Base-by-base conservation (phyloP, 2,329 filamentous ascomycete genomes). In the Rhynchosporium agropyri region DNA sequence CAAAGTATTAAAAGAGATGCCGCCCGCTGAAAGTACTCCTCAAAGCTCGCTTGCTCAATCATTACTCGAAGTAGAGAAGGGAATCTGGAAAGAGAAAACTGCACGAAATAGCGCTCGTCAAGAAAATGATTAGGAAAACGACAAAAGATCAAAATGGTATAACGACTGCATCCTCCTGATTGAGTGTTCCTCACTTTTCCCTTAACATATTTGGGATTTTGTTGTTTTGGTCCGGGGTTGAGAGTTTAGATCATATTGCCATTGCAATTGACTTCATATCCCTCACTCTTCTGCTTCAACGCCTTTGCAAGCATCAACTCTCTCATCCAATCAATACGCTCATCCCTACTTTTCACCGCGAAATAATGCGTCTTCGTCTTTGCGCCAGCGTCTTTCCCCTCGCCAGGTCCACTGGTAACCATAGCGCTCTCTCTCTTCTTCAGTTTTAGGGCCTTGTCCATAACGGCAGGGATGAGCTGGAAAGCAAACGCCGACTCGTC, bases 251-350 rank as follows among this genome's bases (percentile, higher is more conserved):
- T 88, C 85, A 88, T 89, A 77, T 86, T 89, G 50, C 91, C 91
- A 73, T 94, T 94, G 67, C 93, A 86, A 73, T 87, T 89, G 70
- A 95, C 86, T 77, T 93, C 89, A 70, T 89, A 94, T 20, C 91
- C 91, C 70, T 92, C 88, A 53, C 85, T 87, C 83, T 93, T 95
- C 77, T 92, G 89, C 80, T 88, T 90, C 74, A 92, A 80, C 20
- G 91, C 91, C 80, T 95, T 95, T 60, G 91, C 91, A 51, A 96
- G 85, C 91, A 96, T 96, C 65, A 96, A 79, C 82, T 96, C 91
- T 60, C 91, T 83, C 91, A 96, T 96, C 95, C 95, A 99, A 75
- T 97, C 94, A 72, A 98, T 97, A 65, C 94, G 85, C 74, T 97
- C 91, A 73, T 97, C 91, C 13, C 92, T 85, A 71, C 83, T 86